Evolutionary conservation across 371 early-diverging fungal genomes (phyloP), one percentile per base, ranked within the genome.

Genomic region (Lichtheimia ramosa): DNA sequence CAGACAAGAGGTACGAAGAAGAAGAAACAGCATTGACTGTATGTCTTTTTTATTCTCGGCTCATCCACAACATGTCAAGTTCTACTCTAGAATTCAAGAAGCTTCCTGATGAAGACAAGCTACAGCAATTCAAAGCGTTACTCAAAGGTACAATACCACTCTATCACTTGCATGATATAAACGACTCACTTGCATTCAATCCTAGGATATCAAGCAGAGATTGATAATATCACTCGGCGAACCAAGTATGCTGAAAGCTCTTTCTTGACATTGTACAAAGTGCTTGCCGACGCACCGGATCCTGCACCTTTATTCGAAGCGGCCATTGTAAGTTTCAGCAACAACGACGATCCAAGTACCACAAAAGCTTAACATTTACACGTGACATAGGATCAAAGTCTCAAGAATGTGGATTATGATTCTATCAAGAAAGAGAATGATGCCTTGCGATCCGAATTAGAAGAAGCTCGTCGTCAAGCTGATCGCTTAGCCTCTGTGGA

Each of bases 201-300:
- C 13, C 20, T 54, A 80, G 93, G 87, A 3, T 96, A 95, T 73
- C 96, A 96, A 66, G 66, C 79, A 58, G 97, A 96, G 69, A 96
- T 96, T 57, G 97, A 96, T 65, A 78, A 77, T 46, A 82, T 96
- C 56, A 93, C 94, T 6, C 88, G 87, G 59, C 78, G 94, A 48
- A 89, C 90, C 43, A 95, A 94, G 70, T 83, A 75, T 50, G 86
- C 93, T n/a, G 93, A 96, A 59, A 88, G 84, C 53, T 84, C 87
- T 12, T 94, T 95, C 65, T 70, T 96, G 50, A 81, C 82, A 27
- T 71, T 95, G 15, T 95, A 93, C 75, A 89, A 91, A 60, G 61
- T 84, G 13, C 72, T 95, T 7, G 87, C 89, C 6, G 92, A 93
- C 46, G 92, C 91, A 10, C 94, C 96, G 1, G 94, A 96, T 71